A percentile compares a stretch with the other conserved stretches of the same genome.
Conservation (phyloP, 495 filamentous ascomycete species). For the Neurospora sp. region DNA sequence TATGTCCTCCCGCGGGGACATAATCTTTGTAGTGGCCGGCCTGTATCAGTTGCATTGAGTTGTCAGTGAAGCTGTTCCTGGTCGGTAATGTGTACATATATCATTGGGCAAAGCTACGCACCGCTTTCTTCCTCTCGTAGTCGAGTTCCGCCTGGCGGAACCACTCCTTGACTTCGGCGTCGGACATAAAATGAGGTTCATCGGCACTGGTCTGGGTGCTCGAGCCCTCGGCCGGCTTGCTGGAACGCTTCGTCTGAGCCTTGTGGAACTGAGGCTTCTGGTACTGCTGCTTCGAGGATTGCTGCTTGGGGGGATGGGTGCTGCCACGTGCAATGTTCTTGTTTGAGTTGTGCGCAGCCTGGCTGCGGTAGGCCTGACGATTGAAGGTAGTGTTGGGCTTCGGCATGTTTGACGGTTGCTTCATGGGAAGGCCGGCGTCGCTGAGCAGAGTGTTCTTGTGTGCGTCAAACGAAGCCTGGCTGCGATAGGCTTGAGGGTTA, state of each 20-base stretch:
- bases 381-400: not conserved
- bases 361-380: no score
- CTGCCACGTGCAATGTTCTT: not conserved
- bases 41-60: not conserved
- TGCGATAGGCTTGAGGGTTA: no score
- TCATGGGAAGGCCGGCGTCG: not conserved
- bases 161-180: not conserved
- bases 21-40: not conserved
- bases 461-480: no score
- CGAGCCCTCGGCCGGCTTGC: not conserved
- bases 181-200: not conserved
- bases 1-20: not conserved
- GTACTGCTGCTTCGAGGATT: accelerated
- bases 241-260: no score
- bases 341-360: not conserved
- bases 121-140: not conserved
- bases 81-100: not conserved
- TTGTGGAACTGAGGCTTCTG: not conserved
- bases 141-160: not conserved
- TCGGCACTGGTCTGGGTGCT: not conserved
- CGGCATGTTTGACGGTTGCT: not conserved
- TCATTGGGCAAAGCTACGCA: not conserved
- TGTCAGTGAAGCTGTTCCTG: not conserved
- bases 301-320: not conserved
- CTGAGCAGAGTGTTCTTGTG: no score